phyloP scores from a whole-genome alignment of 768 basidiomycete genomes.

The Multifurca ochricompacta region DNA sequence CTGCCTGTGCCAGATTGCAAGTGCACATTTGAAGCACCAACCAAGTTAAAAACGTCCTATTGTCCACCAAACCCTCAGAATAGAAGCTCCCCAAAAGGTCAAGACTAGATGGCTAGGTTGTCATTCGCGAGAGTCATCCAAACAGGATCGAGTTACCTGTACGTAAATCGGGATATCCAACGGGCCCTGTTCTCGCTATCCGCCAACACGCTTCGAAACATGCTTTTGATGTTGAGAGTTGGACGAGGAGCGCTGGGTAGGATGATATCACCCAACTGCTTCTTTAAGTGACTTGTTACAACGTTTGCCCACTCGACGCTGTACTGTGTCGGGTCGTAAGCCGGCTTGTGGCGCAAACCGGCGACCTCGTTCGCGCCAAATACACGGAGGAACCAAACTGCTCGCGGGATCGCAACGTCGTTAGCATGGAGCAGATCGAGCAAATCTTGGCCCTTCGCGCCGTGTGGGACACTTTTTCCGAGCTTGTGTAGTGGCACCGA shows the following conservation, averaged over 20 bases:
- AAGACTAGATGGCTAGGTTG: slow-evolving; percentile 37
- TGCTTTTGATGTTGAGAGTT: slow-evolving; percentile 73
- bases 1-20: slow-evolving; percentile 76
- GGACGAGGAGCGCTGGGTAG: slow-evolving; percentile 72
- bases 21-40: slow-evolving; percentile 67
- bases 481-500: slow-evolving; percentile 74
- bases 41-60: slow-evolving; percentile 69
- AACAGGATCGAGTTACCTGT: slow-evolving; percentile 42
- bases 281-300: slow-evolving; percentile 74
- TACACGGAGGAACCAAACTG: slow-evolving; percentile 83
- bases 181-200: slow-evolving; percentile 62
- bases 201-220: slow-evolving; percentile 73
- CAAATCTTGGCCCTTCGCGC: slow-evolving; percentile 77
- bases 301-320: slow-evolving; percentile 81
- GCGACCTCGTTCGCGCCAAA: slow-evolving; percentile 84
- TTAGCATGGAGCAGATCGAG: slow-evolving; percentile 71
- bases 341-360: slow-evolving; percentile 66
- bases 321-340: slow-evolving; percentile 78
- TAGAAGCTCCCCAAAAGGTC: slow-evolving; percentile 70
- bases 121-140: not conserved
- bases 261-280: slow-evolving; percentile 70
- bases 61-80: slow-evolving; percentile 73
- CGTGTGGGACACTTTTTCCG: slow-evolving; percentile 80
- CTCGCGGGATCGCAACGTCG: slow-evolving; percentile 70
- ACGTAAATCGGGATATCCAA: slow-evolving; percentile 75